A percentile compares a stretch with the other conserved stretches of the same genome.
Evolutionary conservation across 345 rosid genomes (phyloP).

Genomic region (Aquilaria malaccensis): DNA sequence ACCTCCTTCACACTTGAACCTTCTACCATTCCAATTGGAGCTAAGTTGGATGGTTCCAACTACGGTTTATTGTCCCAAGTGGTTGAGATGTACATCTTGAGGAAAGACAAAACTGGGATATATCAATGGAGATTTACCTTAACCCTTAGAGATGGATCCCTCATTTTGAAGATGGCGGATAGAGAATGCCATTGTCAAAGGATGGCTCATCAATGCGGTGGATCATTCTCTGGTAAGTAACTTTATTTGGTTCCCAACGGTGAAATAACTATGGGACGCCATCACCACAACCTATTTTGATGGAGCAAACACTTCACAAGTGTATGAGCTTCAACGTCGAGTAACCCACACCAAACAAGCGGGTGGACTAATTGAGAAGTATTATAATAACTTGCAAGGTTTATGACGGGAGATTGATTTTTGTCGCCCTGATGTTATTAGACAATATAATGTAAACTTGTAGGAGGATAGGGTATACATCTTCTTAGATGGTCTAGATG

Average conservation of each 20-base stretch:
- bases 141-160: background rate
- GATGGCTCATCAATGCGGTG: constrained; percentile 6
- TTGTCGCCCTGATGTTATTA: background rate
- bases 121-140: background rate
- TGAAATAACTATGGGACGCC: constrained; percentile 3
- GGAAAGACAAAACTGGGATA: constrained; percentile 10
- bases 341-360: background rate
- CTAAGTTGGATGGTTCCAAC: no score
- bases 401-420: background rate
- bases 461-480: no score
- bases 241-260: constrained; percentile 5
- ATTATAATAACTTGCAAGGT: constrained; percentile 3
- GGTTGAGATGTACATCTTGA: no score
- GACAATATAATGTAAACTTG: background rate
- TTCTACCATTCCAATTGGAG: no score
- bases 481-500: no score
- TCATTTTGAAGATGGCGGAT: constrained; percentile 3
- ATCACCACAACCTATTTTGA: constrained; percentile 10
- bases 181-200: constrained; percentile 6
- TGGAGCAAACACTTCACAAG: background rate
- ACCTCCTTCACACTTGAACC: no score
- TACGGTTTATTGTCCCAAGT: background rate
- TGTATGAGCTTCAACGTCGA: background rate
- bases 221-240: background rate
- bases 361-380: background rate